Conservation (phyloP, 192 early-diverging fungal genomes). For the Coemansia sp. region DNA sequence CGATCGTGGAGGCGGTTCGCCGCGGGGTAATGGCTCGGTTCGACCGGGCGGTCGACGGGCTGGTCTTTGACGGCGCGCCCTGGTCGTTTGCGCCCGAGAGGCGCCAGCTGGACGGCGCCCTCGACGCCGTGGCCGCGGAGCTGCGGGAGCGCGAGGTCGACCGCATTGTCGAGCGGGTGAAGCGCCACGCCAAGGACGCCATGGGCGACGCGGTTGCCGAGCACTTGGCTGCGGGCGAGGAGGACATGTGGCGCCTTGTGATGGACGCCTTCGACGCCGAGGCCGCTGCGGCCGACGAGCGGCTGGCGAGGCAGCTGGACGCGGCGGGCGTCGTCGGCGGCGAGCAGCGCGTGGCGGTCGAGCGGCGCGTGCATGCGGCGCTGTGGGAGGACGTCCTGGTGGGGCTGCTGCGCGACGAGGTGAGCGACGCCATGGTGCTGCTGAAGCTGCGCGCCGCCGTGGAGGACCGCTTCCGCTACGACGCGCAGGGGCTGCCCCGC, state of each 20-base stretch:
- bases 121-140: slow-evolving; percentile 39
- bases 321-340: slow-evolving; percentile 39
- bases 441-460: slow-evolving; percentile 80
- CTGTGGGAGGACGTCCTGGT: slow-evolving; percentile 75
- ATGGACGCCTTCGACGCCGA: slow-evolving; percentile 63
- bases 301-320: slow-evolving; percentile 29
- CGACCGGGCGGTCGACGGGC: slow-evolving; percentile 12
- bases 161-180: slow-evolving; percentile 26
- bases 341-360: slow-evolving; percentile 60
- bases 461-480: slow-evolving; percentile 94
- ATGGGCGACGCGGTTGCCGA: slow-evolving; percentile 75
- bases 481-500: slow-evolving; percentile 87
- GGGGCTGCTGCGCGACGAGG: slow-evolving; percentile 78
- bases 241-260: slow-evolving; percentile 74
- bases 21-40: slow-evolving; percentile 28
- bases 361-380: slow-evolving; percentile 61
- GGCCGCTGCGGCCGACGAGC: slow-evolving; percentile 61
- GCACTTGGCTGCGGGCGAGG: slow-evolving; percentile 67
- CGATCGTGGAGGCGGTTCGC: slow-evolving; percentile 34
- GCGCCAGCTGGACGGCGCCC: slow-evolving; percentile 25
- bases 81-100: slow-evolving; percentile 45
- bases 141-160: slow-evolving; percentile 48
- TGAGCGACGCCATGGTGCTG: slow-evolving; percentile 81
- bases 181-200: slow-evolving; percentile 44
- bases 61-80: slow-evolving; percentile 23